Evolutionary conservation across 2,329 filamentous ascomycete genomes (phyloP), one percentile per base, ranked within the genome.

Genomic region (Monosporascus sp.): DNA sequence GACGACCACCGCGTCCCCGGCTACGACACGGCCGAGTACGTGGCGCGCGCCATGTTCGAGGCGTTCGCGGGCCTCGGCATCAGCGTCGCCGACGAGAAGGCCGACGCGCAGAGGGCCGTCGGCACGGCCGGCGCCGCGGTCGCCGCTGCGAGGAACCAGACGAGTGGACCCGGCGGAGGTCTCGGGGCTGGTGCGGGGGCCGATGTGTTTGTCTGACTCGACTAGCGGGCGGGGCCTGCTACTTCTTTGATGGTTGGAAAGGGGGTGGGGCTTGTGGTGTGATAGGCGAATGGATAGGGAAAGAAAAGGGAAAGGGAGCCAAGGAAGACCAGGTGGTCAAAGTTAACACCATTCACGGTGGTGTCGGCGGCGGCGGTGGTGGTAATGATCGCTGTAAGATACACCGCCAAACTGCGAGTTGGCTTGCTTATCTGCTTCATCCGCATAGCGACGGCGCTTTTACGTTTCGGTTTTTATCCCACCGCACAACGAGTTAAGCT

Each of bases 41-140:
- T 91, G 63, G 78, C 85, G 7, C 79, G 92, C 24, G 86, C 89
- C 24, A 74, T 99, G 67, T 88, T 90, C 56, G 92, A 97, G 67
- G 91, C 93, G 0, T 97, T 97, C 72, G 85, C 89, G 0, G 94
- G 95, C 0, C 70, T 99, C 55, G 91, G 89, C 1, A 89, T 96
- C 43, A 95, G 96, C 62, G 77, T 99, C 43, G 87, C 82, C 37
- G 91, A 97, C 46, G 92, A 96, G 65, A 82, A 81, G 70, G 62
- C 66, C 2, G 65, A 61, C 2, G 72, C 75, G 45, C 68, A 63
- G 46, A 68, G 65, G 7, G 65, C 65, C 62, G 49, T 67, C 49
- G 57, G 74, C 7, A 59, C 68, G 20, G 63, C 61, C 4, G 66
- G 62, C 4, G 64, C 66, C 1, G 65, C 74, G 48, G 69, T 73